Evolutionary conservation across 2,329 filamentous ascomycete genomes (phyloP).

Genomic region (Juglanconis juglandina): DNA sequence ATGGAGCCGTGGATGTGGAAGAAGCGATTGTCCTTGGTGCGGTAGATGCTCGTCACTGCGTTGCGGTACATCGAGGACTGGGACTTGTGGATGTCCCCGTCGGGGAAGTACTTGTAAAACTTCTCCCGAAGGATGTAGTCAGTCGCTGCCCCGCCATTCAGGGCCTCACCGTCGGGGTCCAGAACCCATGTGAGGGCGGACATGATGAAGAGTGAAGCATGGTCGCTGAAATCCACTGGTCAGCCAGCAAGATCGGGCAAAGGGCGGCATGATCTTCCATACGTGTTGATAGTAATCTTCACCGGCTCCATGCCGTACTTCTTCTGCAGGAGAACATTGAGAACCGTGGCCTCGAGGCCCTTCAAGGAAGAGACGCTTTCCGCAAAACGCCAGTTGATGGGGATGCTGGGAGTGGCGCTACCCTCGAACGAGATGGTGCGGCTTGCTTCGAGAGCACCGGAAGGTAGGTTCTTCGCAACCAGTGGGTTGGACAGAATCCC

Average conservation of each 20-base stretch:
- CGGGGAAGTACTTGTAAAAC: constrained; percentile 20
- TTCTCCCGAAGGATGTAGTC: not conserved
- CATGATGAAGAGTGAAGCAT: constrained; percentile 42
- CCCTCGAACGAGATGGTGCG: constrained; percentile 38
- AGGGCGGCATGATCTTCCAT: constrained; percentile 24
- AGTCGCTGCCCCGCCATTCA: not conserved
- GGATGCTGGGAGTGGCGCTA: constrained; percentile 39
- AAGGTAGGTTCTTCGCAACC: not conserved
- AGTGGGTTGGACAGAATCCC: constrained; percentile 3
- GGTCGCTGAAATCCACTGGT: constrained; percentile 24
- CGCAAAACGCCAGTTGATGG: constrained; percentile 55
- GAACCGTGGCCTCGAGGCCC: constrained; percentile 43
- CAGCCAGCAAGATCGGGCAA: not conserved
- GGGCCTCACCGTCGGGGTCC: not conserved
- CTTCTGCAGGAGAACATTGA: constrained; percentile 40
- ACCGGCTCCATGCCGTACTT: constrained; percentile 41
- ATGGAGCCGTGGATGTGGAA: constrained; percentile 22
- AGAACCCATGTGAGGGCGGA: constrained; percentile 29
- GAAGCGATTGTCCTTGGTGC: constrained; percentile 20
- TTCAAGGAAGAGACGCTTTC: constrained; percentile 50
- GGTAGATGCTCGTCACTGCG: constrained; percentile 27
- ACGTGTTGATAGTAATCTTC: constrained; percentile 43
- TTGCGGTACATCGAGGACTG: constrained; percentile 6
- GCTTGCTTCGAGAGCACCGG: not conserved
- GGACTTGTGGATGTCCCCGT: constrained; percentile 21